Evolutionary conservation across 352 stramenopile species (phyloP).

Genomic region (Globisporangium recalcitrans): DNA sequence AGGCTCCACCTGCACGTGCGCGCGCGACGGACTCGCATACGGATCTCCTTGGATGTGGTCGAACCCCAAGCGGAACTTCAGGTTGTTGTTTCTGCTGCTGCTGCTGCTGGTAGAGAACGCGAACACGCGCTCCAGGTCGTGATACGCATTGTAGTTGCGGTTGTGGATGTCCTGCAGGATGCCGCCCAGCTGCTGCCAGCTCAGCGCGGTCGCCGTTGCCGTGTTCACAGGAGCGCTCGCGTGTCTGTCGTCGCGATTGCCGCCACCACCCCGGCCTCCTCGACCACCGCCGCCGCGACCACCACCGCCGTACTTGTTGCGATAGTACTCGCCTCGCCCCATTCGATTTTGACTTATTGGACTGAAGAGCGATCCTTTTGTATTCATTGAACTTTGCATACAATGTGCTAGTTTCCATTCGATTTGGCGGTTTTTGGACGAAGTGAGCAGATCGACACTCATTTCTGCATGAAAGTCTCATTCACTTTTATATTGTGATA

Average conservation of each 20-base stretch:
- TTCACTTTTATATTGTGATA: no score
- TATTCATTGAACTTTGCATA: neutral
- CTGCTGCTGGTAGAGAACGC: conserved; percentile 17
- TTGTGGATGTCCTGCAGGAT: conserved; percentile 54
- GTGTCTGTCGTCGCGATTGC: conserved; percentile 11
- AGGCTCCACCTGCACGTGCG: conserved; percentile 82
- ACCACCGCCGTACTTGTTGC: conserved; percentile 83
- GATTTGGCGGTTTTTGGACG: no score
- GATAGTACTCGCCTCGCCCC: conserved; percentile 86
- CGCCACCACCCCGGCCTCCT: conserved; percentile 11
- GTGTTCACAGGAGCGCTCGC: conserved; percentile 6
- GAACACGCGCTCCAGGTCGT: conserved; percentile 66
- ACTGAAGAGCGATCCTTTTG: neutral
- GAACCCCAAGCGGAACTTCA: conserved; percentile 88
- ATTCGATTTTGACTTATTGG: conserved; percentile 23
- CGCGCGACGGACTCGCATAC: conserved; percentile 93
- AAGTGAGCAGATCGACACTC: no score
- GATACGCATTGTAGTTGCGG: conserved; percentile 83
- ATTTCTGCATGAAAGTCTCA: no score
- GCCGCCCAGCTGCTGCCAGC: conserved; percentile 46
- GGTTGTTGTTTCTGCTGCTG: no score
- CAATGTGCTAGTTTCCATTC: no score
- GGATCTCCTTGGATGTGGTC: conserved; percentile 94
- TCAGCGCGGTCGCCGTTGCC: conserved; percentile 17
- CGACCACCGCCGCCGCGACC: conserved; percentile 28